Conservation (phyloP, 2,329 filamentous ascomycete genomes). For the Pyrenochaeta sp. region DNA sequence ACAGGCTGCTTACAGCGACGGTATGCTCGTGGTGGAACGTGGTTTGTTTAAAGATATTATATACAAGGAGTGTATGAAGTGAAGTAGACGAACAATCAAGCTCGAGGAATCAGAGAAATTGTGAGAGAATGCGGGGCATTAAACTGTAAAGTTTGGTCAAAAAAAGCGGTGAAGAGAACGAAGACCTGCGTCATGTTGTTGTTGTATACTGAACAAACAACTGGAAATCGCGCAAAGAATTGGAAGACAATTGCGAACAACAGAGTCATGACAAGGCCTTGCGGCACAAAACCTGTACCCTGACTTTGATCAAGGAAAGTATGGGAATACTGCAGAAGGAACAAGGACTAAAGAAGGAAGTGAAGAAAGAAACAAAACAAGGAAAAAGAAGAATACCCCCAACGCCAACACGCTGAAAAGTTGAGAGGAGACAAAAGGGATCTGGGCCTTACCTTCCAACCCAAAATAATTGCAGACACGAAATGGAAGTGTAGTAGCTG, state of each 20-base stretch:
- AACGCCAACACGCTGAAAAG: constrained; percentile 19
- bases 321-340: not conserved
- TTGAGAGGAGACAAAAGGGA: constrained; percentile 2
- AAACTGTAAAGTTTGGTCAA: constrained; percentile 3
- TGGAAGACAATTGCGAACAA: not conserved
- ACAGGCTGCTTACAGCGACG: not conserved
- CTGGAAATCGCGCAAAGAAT: not conserved
- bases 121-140: constrained; percentile 6
- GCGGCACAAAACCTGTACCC: not conserved
- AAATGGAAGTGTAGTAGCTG: not conserved
- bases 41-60: constrained; percentile 13
- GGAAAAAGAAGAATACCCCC: constrained; percentile 16
- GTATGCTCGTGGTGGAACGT: not conserved
- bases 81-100: constrained; percentile 2
- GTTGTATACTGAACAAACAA: not conserved
- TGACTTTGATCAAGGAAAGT: constrained; percentile 1
- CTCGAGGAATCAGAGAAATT: constrained; percentile 1
- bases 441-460: not conserved
- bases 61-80: constrained; percentile 30
- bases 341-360: not conserved
- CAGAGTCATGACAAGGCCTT: not conserved
- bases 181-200: constrained; percentile 1
- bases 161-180: constrained; percentile 4
- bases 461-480: not conserved
- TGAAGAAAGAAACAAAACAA: constrained; percentile 27